These are phyloP conservation scores for Plectosphaerella cucumerina DNA, from an alignment of 2,329 filamentous ascomycete genomes.

Conservation along the genomic window DNA sequence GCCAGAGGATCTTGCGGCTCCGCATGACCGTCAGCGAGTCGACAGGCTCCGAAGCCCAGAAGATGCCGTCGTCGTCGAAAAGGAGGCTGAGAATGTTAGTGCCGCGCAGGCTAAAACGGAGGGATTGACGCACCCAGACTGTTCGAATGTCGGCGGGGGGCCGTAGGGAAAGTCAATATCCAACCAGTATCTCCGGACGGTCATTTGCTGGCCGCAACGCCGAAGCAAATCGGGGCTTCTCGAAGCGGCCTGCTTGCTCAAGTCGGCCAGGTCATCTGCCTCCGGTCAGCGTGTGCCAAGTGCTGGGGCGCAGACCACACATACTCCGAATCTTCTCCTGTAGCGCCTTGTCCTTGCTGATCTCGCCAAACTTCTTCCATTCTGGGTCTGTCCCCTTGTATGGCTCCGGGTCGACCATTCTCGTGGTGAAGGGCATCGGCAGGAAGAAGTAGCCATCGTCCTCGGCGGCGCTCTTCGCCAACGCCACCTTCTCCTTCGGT, in stretches of 20 bases:
- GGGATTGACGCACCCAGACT: constrained; percentile 50
- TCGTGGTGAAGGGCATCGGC: constrained; percentile 57
- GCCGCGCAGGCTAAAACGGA: not conserved
- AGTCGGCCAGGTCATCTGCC: constrained; percentile 40
- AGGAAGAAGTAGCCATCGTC: constrained; percentile 50
- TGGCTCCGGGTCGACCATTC: constrained; percentile 39
- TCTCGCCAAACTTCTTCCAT: constrained; percentile 55
- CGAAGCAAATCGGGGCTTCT: constrained; percentile 36
- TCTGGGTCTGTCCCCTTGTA: constrained; percentile 59
- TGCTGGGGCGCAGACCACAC: constrained; percentile 4
- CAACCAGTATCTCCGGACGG: constrained; percentile 52
- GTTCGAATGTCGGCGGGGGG: constrained; percentile 56
- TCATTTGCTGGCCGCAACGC: constrained; percentile 42
- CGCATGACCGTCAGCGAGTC: constrained; percentile 41
- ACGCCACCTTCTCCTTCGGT: constrained; percentile 37
- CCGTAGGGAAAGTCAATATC: constrained; percentile 55
- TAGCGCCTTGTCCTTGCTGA: constrained; percentile 49
- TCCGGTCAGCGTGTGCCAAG: constrained; percentile 16
- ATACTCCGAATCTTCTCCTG: constrained; percentile 34
- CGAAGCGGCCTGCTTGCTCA: constrained; percentile 36
- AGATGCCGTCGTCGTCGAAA: constrained; percentile 43
- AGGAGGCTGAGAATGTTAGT: constrained; percentile 34
- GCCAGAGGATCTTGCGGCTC: constrained; percentile 48
- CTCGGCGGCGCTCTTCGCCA: constrained; percentile 33
- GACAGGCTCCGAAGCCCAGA: constrained; percentile 42